Percentiles rank a stretch among this genome's conserved stretches.
Conservation (phyloP, 306 rosid species). For the Rosa multiflora region DNA sequence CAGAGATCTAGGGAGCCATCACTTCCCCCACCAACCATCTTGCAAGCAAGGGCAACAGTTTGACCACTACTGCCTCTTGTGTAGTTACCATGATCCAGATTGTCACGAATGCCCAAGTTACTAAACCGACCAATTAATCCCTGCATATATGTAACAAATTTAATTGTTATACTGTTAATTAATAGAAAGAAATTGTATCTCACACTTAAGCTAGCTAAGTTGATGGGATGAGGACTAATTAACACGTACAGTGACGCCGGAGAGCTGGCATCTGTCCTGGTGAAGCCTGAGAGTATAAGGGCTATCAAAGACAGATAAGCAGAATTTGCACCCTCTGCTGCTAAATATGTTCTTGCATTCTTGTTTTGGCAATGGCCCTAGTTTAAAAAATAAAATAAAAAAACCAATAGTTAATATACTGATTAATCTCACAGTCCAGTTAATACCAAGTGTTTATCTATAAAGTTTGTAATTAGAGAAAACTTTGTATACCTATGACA, state of each 20-base stretch:
- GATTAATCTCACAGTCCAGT: neutral
- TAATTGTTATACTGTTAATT: neutral
- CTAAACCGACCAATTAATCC: slow-evolving; percentile 64
- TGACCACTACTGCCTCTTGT: slow-evolving; percentile 45
- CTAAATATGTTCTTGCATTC: slow-evolving; percentile 80
- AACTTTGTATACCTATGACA: slow-evolving; percentile 57
- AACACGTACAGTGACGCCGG: slow-evolving; percentile 38
- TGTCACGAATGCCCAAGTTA: slow-evolving; percentile 74
- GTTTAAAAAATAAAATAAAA: neutral
- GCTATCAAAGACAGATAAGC: slow-evolving; percentile 82
- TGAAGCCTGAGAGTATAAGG: slow-evolving; percentile 66
- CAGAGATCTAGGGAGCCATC: slow-evolving; percentile 86
- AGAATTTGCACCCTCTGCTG: slow-evolving; percentile 78
- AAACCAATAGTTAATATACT: neutral
- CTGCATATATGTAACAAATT: slow-evolving; percentile 26
- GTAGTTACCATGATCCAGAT: slow-evolving; percentile 41
- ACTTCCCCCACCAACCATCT: slow-evolving; percentile 93
- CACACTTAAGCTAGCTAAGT: neutral
- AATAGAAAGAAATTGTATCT: neutral
- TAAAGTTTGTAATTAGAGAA: neutral
- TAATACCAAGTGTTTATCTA: neutral
- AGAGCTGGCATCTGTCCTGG: slow-evolving; percentile 79
- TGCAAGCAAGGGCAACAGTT: slow-evolving; percentile 87
- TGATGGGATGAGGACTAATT: slow-evolving; percentile 6
- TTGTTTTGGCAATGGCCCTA: slow-evolving; percentile 88